phyloP scores from a whole-genome alignment of 2,329 filamentous ascomycete genomes.

The Fonsecaea pedrosoi region DNA sequence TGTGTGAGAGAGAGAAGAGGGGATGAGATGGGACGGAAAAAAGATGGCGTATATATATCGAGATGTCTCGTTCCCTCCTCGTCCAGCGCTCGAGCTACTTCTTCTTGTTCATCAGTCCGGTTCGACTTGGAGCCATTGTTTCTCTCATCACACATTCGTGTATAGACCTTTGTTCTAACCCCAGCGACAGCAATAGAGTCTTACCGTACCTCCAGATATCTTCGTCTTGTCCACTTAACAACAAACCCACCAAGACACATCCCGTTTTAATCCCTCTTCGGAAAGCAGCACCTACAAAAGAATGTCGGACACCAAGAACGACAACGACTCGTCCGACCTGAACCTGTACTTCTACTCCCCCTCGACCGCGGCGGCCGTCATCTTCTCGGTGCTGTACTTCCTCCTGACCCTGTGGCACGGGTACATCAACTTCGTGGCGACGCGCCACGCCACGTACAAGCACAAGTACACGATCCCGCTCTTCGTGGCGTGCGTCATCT shows the following conservation, averaged over 20 bases:
- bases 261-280: background rate
- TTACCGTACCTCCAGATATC: background rate
- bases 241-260: background rate
- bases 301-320: background rate
- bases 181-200: background rate
- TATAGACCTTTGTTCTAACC: background rate
- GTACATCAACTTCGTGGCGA: slow-evolving; percentile 53
- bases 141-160: background rate
- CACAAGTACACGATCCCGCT: slow-evolving; percentile 53
- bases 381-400: slow-evolving; percentile 53
- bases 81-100: background rate
- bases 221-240: background rate
- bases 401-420: slow-evolving; percentile 48
- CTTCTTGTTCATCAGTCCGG: background rate
- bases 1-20: background rate
- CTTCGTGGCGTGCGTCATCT: slow-evolving; percentile 51
- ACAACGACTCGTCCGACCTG: slow-evolving; percentile 19
- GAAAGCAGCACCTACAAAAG: background rate
- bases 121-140: background rate
- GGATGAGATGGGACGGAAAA: background rate
- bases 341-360: slow-evolving; percentile 55
- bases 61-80: background rate
- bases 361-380: slow-evolving; percentile 52
- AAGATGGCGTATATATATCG: background rate
- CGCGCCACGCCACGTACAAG: slow-evolving; percentile 46